phyloP scores from a whole-genome alignment of 1,139 yeast species.

The Hanseniaspora gamundiae region DNA sequence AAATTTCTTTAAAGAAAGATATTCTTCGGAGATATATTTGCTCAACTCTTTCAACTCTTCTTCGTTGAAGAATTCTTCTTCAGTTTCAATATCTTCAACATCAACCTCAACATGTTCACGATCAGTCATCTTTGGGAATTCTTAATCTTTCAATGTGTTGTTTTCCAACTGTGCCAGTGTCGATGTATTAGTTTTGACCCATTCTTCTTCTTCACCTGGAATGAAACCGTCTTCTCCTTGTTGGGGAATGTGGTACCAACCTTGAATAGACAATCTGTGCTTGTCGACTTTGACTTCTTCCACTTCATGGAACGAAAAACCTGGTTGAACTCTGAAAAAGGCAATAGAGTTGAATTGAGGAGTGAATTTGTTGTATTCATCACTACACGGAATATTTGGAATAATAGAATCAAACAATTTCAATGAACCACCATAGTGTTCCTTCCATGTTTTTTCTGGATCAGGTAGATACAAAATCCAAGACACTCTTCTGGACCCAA shows the following conservation, averaged over 20 bases:
- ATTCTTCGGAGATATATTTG: slow-evolving; percentile 43
- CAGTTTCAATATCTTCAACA: slow-evolving; percentile 10
- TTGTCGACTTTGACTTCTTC: slow-evolving; percentile 90
- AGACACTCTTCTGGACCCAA: slow-evolving; percentile 87
- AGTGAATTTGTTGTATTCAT: slow-evolving; percentile 53
- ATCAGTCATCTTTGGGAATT: slow-evolving; percentile 49
- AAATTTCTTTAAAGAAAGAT: slow-evolving; percentile 36
- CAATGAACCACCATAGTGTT: slow-evolving; percentile 84
- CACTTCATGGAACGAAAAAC: slow-evolving; percentile 91
- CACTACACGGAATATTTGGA: slow-evolving; percentile 84
- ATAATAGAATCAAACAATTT: slow-evolving; percentile 77
- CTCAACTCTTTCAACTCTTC: slow-evolving; percentile 37
- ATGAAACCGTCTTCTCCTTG: slow-evolving; percentile 76
- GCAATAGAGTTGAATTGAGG: slow-evolving; percentile 97
- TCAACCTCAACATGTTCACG: slow-evolving; percentile 24
- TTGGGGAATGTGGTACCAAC: slow-evolving; percentile 98
- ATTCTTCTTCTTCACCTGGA: slow-evolving; percentile 64
- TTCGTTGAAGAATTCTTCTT: slow-evolving; percentile 20
- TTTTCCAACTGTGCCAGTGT: slow-evolving; percentile 74
- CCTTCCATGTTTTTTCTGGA: slow-evolving; percentile 79
- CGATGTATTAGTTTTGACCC: slow-evolving; percentile 53
- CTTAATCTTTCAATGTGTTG: slow-evolving; percentile 65
- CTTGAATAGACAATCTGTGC: slow-evolving; percentile 85
- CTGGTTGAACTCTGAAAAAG: slow-evolving; percentile 92
- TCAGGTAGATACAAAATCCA: slow-evolving; percentile 88